These are phyloP conservation scores for Gonium pectorale DNA, from an alignment of 139 green algal genomes.

Conservation along the genomic window DNA sequence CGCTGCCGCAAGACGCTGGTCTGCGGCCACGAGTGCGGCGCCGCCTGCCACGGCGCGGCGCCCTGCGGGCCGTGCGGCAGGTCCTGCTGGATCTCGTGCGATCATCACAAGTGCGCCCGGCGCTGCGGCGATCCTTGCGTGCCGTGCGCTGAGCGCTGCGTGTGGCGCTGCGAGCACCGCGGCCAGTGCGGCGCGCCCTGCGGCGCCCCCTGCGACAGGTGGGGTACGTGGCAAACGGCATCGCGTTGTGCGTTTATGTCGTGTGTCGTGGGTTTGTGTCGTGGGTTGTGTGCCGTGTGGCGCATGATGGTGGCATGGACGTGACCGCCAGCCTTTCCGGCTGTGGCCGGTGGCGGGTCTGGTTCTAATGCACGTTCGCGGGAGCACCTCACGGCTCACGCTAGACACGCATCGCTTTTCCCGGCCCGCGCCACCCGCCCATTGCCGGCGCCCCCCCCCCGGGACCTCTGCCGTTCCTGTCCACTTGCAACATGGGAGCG, in stretches of 20 bases:
- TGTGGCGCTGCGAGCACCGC: constrained; percentile 70
- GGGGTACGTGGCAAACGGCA: no score
- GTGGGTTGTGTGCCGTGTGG: no score
- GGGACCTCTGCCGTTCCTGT: no score
- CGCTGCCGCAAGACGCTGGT: constrained; percentile 10
- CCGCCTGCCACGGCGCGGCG: constrained; percentile 32
- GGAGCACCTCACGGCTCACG: neutral
- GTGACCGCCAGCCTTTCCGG: neutral
- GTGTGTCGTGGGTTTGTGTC: no score
- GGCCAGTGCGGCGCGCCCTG: constrained; percentile 73
- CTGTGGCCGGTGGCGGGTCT: neutral
- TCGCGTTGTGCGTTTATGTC: no score
- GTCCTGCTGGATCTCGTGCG: constrained; percentile 52
- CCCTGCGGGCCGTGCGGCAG: constrained; percentile 49
- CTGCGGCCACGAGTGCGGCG: constrained; percentile 50
- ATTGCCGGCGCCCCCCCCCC: no score
- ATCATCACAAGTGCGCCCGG: constrained; percentile 52
- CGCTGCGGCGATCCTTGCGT: constrained; percentile 62
- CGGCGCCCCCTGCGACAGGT: constrained; percentile 72
- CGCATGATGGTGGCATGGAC: no score
- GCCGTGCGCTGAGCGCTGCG: constrained; percentile 69
- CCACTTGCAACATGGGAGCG: no score
- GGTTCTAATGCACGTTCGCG: neutral
- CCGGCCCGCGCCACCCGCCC: no score
- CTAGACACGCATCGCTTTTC: no score